Conservation (phyloP, 768 basidiomycete genomes). For the Tubosaeta brunneosetosa region DNA sequence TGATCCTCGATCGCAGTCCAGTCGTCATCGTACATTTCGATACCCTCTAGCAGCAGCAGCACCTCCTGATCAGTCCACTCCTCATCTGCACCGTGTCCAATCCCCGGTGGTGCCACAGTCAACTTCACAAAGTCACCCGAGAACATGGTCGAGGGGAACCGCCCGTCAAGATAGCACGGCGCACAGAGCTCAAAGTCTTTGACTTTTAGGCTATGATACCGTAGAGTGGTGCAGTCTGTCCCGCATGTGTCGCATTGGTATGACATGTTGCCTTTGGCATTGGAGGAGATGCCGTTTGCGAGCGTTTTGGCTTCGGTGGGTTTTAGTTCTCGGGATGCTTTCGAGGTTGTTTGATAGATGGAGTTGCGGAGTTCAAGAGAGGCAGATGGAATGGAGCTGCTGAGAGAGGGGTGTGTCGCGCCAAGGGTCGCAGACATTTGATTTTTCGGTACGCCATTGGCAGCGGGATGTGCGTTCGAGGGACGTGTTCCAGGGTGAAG, state of each 20-base stretch:
- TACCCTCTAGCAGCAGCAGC: slow-evolving; percentile 83
- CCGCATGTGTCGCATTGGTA: slow-evolving; percentile 94
- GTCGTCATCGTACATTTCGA: slow-evolving; percentile 98
- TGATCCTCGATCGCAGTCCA: slow-evolving; percentile 93
- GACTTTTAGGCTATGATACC: slow-evolving; percentile 91
- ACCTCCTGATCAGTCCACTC: slow-evolving; percentile 93
- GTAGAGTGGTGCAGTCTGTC: slow-evolving; percentile 80
- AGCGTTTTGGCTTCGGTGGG: slow-evolving; percentile 64
- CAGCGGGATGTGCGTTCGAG: slow-evolving; percentile 37
- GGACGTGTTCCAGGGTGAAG: slow-evolving; percentile 79
- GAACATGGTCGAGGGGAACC: slow-evolving; percentile 95
- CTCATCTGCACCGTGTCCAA: slow-evolving; percentile 42
- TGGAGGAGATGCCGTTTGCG: slow-evolving; percentile 44
- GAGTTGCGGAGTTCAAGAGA: slow-evolving; percentile 83
- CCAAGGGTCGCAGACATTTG: slow-evolving; percentile 17
- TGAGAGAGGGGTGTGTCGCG: slow-evolving; percentile 23
- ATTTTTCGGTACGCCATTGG: slow-evolving; percentile 47
- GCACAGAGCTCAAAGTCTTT: slow-evolving; percentile 89
- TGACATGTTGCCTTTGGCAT: slow-evolving; percentile 45
- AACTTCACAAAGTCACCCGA: slow-evolving; percentile 95
- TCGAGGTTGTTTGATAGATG: slow-evolving; percentile 85
- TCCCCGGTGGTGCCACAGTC: slow-evolving; percentile 36
- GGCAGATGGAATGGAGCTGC: slow-evolving; percentile 33
- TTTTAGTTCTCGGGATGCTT: slow-evolving; percentile 69
- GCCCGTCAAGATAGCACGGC: slow-evolving; percentile 91